Percentiles rank a stretch among this genome's conserved stretches.
Evolutionary conservation across 805 yeast genomes (phyloP).

Genomic region (Scheffersomyces ergatensis): DNA sequence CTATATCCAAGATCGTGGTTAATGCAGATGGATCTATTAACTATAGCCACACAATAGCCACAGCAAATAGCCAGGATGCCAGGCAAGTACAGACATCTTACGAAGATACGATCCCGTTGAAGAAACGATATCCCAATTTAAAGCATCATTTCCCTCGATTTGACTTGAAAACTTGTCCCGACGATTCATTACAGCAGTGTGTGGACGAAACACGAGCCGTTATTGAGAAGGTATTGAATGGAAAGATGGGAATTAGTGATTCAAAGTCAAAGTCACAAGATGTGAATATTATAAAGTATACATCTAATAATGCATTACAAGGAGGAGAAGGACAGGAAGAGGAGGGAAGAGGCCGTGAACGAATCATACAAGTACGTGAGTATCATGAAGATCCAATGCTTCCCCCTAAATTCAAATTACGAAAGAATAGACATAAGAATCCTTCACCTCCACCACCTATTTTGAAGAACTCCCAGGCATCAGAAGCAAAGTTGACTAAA

Average conservation of each 20-base stretch:
- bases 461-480: slow-evolving; percentile 44
- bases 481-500: slow-evolving; percentile 51
- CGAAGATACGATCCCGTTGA: slow-evolving; percentile 60
- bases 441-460: slow-evolving; percentile 65
- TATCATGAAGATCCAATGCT: slow-evolving; percentile 79
- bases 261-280: slow-evolving; percentile 41
- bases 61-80: slow-evolving; percentile 5
- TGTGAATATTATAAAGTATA: slow-evolving; percentile 17
- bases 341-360: slow-evolving; percentile 7
- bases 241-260: slow-evolving; percentile 26
- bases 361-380: slow-evolving; percentile 65
- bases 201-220: slow-evolving; percentile 57
- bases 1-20: slow-evolving; percentile 19
- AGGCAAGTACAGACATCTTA: slow-evolving; percentile 43
- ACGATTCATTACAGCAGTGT: slow-evolving; percentile 44
- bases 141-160: slow-evolving; percentile 38
- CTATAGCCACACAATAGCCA: slow-evolving; percentile 23
- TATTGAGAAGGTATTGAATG: slow-evolving; percentile 49
- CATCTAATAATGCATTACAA: slow-evolving; percentile 12
- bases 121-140: slow-evolving; percentile 37
- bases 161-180: slow-evolving; percentile 37
- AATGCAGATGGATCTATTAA: slow-evolving; percentile 26
- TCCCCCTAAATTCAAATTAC: slow-evolving; percentile 72
- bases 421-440: slow-evolving; percentile 66
- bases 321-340: slow-evolving; percentile 10